Conservation (phyloP, 495 filamentous ascomycete genomes). For the Penicillium dipodomyicola region DNA sequence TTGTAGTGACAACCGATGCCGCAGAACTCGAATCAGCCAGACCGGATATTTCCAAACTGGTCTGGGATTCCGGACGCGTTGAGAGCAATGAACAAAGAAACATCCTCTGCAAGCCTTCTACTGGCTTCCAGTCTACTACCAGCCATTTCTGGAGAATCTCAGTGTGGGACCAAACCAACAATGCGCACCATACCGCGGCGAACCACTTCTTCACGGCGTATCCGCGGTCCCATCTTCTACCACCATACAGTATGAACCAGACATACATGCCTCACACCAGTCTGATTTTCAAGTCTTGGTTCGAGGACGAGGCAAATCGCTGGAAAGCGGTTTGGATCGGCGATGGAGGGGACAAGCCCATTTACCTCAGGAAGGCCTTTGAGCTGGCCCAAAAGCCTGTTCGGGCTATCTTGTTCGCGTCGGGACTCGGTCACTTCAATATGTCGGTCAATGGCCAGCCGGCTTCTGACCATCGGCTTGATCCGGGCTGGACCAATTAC, state of each 20-base stretch:
- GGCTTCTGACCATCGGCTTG: conserved; percentile 27
- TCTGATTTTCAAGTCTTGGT: conserved; percentile 34
- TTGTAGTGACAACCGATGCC: conserved; percentile 17
- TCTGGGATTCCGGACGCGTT: conserved; percentile 28
- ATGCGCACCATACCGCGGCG: conserved; percentile 14
- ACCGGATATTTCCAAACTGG: conserved; percentile 1
- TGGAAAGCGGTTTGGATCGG: conserved; percentile 36
- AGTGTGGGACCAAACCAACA: conserved; percentile 21
- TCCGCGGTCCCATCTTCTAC: conserved; percentile 24
- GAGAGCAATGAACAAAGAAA: conserved; percentile 28
- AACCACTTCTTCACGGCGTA: conserved; percentile 30
- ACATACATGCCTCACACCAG: conserved; percentile 33
- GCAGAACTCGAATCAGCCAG: conserved; percentile 2
- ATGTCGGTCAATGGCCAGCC: conserved; percentile 26
- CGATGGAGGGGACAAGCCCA: conserved; percentile 32
- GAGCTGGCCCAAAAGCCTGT: conserved; percentile 11
- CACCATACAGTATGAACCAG: conserved; percentile 35
- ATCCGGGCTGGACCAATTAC: conserved; percentile 35
- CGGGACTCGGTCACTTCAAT: conserved; percentile 32
- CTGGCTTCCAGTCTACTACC: conserved; percentile 26
- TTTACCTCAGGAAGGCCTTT: conserved; percentile 30
- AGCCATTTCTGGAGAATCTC: conserved; percentile 26
- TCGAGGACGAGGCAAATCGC: conserved; percentile 27
- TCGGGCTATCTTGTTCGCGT: conserved; percentile 26
- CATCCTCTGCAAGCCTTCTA: conserved; percentile 23